Evolutionary conservation across 441 rosid genomes (phyloP), one percentile per base, ranked within the genome.

Genomic region (Euphorbia celastroides): DNA sequence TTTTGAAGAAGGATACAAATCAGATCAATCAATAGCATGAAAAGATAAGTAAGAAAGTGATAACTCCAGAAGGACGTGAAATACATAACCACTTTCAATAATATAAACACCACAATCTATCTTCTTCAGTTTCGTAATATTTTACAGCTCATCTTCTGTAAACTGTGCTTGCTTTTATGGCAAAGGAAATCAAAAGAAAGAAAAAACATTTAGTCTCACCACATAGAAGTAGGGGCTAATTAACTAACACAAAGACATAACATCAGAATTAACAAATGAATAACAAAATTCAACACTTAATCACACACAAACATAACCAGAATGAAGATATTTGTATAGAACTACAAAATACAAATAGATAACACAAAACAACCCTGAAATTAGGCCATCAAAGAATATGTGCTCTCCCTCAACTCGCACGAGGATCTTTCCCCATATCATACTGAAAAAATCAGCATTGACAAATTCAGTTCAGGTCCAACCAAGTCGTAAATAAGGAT

Each of bases 101-200:
- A n/a, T n/a, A n/a, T n/a, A n/a, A n/a, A n/a, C n/a, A n/a, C n/a
- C n/a, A n/a, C n/a, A n/a, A n/a, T n/a, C n/a, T n/a, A n/a, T n/a
- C n/a, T n/a, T n/a, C n/a, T n/a, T n/a, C n/a, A n/a, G n/a, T n/a
- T n/a, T n/a, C n/a, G n/a, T n/a, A 63, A 27, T 22, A 28, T 19
- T 60, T 36, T 19, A 60, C 64, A 60, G 22, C 13, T 50, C 46
- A 51, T 51, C 30, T 32, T 34, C 59, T 50, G 6, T 1, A n/a
- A 14, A 31, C 14, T 22, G 32, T 16, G 60, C 48, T 32, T 20
- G 27, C 7, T 4, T 64, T 14, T 28, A 42, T 7, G 28, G 26
- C 19, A 65, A 54, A 23, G 32, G 60, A 65, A 65, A 52, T 28
- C 27, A 60, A 54, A 65, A 13, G 32, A 32, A 36, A 32, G 22